A percentile compares a stretch with the other conserved stretches of the same genome.
Evolutionary conservation across 805 yeast genomes (phyloP).

Genomic region (Cyberlindnera meyerae): DNA sequence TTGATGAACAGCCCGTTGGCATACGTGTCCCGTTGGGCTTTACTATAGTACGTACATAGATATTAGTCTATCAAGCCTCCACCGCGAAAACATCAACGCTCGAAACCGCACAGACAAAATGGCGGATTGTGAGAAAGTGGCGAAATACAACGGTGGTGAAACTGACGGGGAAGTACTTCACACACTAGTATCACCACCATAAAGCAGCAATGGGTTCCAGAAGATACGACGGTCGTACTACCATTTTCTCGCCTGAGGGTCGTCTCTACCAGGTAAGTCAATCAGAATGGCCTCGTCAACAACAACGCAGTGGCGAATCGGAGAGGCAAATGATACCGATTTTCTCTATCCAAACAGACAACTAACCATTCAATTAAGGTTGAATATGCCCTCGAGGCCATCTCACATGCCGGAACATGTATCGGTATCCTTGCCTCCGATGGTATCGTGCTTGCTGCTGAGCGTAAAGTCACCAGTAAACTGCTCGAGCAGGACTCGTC

Average conservation of each 20-base stretch:
- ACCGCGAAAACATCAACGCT: neutral
- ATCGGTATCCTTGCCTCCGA: slow-evolving; percentile 87
- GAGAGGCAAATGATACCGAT: no score
- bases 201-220: slow-evolving; percentile 86
- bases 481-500: slow-evolving; percentile 89
- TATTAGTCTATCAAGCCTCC: no score
- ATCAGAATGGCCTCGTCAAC: no score
- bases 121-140: no score
- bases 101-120: no score
- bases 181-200: no score
- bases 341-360: no score
- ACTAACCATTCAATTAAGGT: no score
- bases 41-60: no score
- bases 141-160: neutral
- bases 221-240: slow-evolving; percentile 98
- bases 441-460: slow-evolving; percentile 94
- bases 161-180: neutral
- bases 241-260: slow-evolving; percentile 98
- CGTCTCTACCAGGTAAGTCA: slow-evolving; percentile 86
- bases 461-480: slow-evolving; percentile 89
- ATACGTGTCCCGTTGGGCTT: no score
- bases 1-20: no score
- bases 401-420: slow-evolving; percentile 96
- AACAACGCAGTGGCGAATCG: no score
- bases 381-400: slow-evolving; percentile 95